phyloP scores from a whole-genome alignment of 306 rosid species.

The Citrullus colocynthis region DNA sequence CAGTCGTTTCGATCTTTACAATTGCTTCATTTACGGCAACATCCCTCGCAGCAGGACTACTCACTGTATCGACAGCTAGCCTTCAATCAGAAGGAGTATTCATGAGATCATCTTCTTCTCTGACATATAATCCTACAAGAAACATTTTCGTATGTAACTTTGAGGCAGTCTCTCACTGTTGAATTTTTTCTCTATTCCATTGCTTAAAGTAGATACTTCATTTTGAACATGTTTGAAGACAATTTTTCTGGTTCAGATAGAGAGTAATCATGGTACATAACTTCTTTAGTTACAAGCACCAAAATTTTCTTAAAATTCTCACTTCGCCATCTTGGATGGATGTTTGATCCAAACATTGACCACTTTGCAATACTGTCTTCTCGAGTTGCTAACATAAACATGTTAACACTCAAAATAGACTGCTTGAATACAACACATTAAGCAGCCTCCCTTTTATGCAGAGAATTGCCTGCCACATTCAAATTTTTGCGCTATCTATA shows the following conservation, averaged over 20 bases:
- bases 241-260: not conserved
- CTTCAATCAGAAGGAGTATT: conserved; percentile 50
- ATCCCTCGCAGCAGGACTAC: conserved; percentile 57
- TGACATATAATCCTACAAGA: conserved; percentile 60
- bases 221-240: not conserved
- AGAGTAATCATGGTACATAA: not conserved
- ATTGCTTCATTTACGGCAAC: conserved; percentile 53
- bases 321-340: not conserved
- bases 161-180: not conserved
- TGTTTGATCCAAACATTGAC: not conserved
- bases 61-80: conserved; percentile 68
- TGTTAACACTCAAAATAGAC: not conserved
- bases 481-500: conserved; percentile 70
- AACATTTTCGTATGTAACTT: conserved; percentile 52
- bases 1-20: conserved; percentile 39
- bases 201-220: not conserved
- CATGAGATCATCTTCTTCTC: conserved; percentile 32
- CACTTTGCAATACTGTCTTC: not conserved
- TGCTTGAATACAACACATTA: not conserved
- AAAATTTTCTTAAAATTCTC: not conserved
- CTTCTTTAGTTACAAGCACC: not conserved
- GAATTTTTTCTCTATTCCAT: not conserved
- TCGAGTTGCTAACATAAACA: not conserved
- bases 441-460: conserved; percentile 24
- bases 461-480: conserved; percentile 83